Evolutionary conservation across 495 filamentous ascomycete genomes (phyloP).

Genomic region (Talaromyces ruber): DNA sequence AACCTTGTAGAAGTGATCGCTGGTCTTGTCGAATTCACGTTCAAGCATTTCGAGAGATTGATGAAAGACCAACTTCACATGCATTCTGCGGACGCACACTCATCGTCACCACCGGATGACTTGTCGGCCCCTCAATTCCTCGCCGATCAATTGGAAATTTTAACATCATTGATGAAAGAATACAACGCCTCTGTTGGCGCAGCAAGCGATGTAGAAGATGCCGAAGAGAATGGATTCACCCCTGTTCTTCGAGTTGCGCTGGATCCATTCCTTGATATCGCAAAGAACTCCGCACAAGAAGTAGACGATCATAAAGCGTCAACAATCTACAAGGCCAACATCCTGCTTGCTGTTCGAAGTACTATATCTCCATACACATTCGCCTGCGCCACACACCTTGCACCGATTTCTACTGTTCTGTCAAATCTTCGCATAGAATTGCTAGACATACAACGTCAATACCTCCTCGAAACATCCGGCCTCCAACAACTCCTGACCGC

Average conservation of each 20-base stretch:
- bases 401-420: slow-evolving; percentile 25
- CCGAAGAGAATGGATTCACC: slow-evolving; percentile 45
- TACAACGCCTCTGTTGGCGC: slow-evolving; percentile 71
- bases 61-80: slow-evolving; percentile 70
- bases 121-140: slow-evolving; percentile 79
- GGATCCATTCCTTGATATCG: slow-evolving; percentile 73
- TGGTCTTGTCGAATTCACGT: slow-evolving; percentile 63
- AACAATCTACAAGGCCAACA: slow-evolving; percentile 79
- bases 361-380: slow-evolving; percentile 34
- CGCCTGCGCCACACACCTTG: slow-evolving; percentile 30
- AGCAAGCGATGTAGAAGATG: slow-evolving; percentile 45
- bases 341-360: slow-evolving; percentile 48
- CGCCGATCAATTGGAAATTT: slow-evolving; percentile 64
- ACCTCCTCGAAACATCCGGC: slow-evolving; percentile 67
- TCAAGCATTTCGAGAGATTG: slow-evolving; percentile 71
- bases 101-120: slow-evolving; percentile 43
- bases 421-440: slow-evolving; percentile 32
- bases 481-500: slow-evolving; percentile 60
- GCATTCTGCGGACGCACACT: slow-evolving; percentile 61
- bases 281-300: slow-evolving; percentile 57
- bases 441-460: slow-evolving; percentile 39
- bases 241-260: slow-evolving; percentile 74
- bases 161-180: slow-evolving; percentile 68
- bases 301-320: slow-evolving; percentile 45
- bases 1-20: slow-evolving; percentile 60